Evolutionary conservation across 176 grass and related monocot species (phyloP), one percentile per base, ranked within the genome.

Genomic region (Ensete ventricosum): DNA sequence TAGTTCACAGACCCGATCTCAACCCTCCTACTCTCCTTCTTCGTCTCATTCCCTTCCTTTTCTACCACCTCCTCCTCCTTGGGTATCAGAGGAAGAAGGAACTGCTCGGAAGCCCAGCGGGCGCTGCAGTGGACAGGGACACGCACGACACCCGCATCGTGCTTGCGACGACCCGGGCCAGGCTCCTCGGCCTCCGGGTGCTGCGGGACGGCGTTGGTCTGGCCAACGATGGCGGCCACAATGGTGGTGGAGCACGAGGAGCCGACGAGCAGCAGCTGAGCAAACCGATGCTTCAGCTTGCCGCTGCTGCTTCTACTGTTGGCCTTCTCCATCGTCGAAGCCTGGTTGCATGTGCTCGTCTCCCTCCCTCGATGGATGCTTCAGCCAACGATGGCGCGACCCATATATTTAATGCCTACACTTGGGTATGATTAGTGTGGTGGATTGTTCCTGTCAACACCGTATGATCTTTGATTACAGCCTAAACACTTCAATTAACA

Each of bases 201-300:
- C 2, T 69, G 69, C 9, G n/a, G 72, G 6, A 1, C 57, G 50
- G 48, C 55, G 71, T 23, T 26, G 24, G 63, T 26, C 13, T 27
- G 23, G 63, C 60, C n/a, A 20, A 22, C 21, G 19, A 63, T 21
- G 19, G 17, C 14, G 57, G 57, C 23, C 1, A 23, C 63, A 23
- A 1, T 24, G 9, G 50, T 8, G 54, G 73, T 48, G 54, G 80
- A 72, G 80, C 92, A 76, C 67, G 89, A 88, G 74, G 88, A 87
- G 69, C 51, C 82, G 2, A 90, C 82, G 2, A 90, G 79, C 53
- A 96, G 84, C 79, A 96, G 83, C 69, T 85, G 86, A 14, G 86
- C 84, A 0, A 96, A 73, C 9, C 89, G 81, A 34, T 87, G 84
- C 82, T 84, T 96, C 51, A 96, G 81, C 73, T 85, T 92, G 79